Conservation (phyloP, 2,329 filamentous ascomycete species). For the Bipolaris zeicola region DNA sequence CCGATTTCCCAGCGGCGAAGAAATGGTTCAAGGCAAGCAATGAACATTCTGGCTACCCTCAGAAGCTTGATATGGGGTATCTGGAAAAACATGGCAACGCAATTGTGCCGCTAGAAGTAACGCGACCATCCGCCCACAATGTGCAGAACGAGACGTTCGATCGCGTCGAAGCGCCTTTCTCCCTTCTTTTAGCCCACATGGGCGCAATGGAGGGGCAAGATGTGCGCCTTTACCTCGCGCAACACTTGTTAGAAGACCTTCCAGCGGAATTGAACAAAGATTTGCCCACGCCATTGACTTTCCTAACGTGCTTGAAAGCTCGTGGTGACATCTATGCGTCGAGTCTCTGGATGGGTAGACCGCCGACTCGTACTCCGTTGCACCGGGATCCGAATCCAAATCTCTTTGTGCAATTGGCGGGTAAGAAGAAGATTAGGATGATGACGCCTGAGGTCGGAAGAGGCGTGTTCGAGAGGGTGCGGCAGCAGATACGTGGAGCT, state of each 20-base stretch:
- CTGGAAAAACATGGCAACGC: constrained; percentile 52
- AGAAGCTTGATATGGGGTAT: constrained; percentile 32
- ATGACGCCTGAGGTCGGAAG: constrained; percentile 68
- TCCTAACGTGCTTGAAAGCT: constrained; percentile 65
- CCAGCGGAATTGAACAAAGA: constrained; percentile 67
- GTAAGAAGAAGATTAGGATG: constrained; percentile 74
- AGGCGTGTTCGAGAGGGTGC: constrained; percentile 64
- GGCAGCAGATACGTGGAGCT: constrained; percentile 49
- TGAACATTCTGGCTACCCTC: constrained; percentile 3
- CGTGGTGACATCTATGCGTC: constrained; percentile 85
- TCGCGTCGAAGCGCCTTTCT: constrained; percentile 65
- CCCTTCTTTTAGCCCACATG: constrained; percentile 66
- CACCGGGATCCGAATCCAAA: constrained; percentile 96
- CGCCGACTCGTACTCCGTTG: constrained; percentile 86
- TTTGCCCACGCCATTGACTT: constrained; percentile 65
- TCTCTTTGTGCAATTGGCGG: constrained; percentile 81
- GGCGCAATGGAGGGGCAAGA: constrained; percentile 38
- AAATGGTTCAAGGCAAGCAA: constrained; percentile 37
- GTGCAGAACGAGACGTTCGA: constrained; percentile 55
- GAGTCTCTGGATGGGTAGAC: constrained; percentile 85
- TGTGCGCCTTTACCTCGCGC: constrained; percentile 78
- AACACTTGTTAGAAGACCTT: constrained; percentile 73
- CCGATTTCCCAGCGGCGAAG: constrained; percentile 32
- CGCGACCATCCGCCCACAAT: constrained; percentile 28
- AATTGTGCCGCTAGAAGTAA: constrained; percentile 66